These are phyloP conservation scores for Sergeia podlipaevii DNA, from an alignment of 208 protist species.

Conservation along the genomic window DNA sequence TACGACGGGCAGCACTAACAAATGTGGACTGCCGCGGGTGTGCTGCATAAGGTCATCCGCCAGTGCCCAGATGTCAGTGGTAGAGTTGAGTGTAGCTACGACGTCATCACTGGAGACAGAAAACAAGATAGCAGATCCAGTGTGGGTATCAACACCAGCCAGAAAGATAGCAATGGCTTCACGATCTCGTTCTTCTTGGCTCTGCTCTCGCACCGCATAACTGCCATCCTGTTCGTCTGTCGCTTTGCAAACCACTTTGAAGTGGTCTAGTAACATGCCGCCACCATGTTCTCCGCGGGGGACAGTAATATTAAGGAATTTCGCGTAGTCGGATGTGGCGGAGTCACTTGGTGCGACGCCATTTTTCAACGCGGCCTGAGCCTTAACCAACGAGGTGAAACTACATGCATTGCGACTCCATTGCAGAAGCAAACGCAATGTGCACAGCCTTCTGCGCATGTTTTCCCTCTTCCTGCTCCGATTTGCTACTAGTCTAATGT, in stretches of 20 bases:
- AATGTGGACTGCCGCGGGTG: conserved; percentile 27
- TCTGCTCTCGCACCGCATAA: conserved; percentile 15
- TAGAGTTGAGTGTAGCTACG: conserved; percentile 13
- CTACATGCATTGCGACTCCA: conserved; percentile 25
- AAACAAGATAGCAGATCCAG: conserved; percentile 28
- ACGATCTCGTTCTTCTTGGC: conserved; percentile 1
- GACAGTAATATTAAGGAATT: conserved; percentile 39
- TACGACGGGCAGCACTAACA: conserved; percentile 62
- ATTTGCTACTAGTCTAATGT: too few species aligned
- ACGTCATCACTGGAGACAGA: conserved; percentile 32
- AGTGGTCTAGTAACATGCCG: conserved; percentile 16
- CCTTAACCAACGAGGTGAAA: conserved; percentile 29
- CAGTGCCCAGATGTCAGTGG: conserved; percentile 21
- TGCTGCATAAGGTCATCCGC: conserved; percentile 65
- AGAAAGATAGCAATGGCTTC: conserved; percentile 45
- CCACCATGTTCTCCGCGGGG: background rate
- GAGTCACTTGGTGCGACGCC: conserved; percentile 11
- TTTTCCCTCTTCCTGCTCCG: too few species aligned
- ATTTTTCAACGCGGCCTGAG: conserved; percentile 39
- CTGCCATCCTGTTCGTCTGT: conserved; percentile 19
- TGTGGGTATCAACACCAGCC: conserved; percentile 23
- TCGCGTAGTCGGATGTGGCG: conserved; percentile 35
- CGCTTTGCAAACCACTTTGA: conserved; percentile 12
- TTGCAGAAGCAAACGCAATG: too few species aligned
- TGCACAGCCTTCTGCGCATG: too few species aligned